Conservation (phyloP, 2,329 filamentous ascomycete genomes). For the Sporothrix humicola region DNA sequence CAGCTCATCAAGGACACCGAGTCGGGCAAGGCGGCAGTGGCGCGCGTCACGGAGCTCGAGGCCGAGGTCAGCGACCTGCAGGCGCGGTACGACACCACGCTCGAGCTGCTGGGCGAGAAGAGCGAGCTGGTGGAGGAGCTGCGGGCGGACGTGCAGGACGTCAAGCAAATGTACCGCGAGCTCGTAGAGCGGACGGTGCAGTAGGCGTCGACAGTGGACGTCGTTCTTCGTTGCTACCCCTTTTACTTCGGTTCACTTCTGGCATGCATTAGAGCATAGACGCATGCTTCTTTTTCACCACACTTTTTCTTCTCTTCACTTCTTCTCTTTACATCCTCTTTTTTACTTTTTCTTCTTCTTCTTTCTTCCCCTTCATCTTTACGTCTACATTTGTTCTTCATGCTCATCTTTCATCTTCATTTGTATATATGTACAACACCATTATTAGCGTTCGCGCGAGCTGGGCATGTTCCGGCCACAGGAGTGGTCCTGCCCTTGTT, state of each 20-base stretch:
- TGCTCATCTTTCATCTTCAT: background rate
- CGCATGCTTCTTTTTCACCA: background rate
- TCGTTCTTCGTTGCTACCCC: no score
- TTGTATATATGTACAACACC: constrained; percentile 16
- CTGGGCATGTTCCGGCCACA: constrained; percentile 3
- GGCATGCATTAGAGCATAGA: constrained; percentile 6
- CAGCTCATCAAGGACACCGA: constrained; percentile 86
- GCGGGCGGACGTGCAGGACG: constrained; percentile 82
- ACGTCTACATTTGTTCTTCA: background rate
- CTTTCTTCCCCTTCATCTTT: background rate
- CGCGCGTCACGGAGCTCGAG: constrained; percentile 69
- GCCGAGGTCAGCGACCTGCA: constrained; percentile 69
- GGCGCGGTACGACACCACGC: constrained; percentile 82
- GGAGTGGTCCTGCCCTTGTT: constrained; percentile 5
- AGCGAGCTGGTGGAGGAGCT: constrained; percentile 94
- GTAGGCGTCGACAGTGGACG: no score
- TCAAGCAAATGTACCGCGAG: constrained; percentile 96
- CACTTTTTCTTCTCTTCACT: background rate
- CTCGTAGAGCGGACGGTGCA: constrained; percentile 79
- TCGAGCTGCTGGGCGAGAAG: constrained; percentile 96
- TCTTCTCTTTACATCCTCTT: background rate
- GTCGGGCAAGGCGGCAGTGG: constrained; percentile 65
- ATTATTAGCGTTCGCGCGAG: constrained; percentile 20
- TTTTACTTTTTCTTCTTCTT: background rate
- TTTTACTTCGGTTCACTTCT: background rate